phyloP scores from a whole-genome alignment of 306 rosid genomes.

The Prunus mongolica region DNA sequence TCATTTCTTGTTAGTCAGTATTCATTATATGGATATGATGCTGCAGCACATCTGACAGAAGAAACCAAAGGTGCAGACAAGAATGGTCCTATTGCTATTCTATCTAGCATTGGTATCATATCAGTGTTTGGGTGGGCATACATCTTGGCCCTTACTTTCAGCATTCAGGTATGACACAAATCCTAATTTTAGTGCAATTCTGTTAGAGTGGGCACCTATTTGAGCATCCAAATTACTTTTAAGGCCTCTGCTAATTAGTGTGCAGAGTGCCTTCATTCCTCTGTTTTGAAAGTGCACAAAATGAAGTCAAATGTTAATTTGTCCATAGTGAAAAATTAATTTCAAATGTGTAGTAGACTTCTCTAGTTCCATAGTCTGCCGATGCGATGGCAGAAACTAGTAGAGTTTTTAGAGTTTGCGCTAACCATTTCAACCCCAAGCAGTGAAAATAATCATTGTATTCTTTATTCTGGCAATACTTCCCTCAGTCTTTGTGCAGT shows the following conservation, averaged over 20 bases:
- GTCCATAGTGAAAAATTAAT: too few relatives aligned
- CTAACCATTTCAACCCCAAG: neutral
- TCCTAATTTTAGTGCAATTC: neutral
- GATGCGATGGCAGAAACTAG: neutral
- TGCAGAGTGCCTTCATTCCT: too few relatives aligned
- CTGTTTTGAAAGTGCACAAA: too few relatives aligned
- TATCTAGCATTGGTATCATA: constrained; percentile 72
- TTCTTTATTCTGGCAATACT: neutral
- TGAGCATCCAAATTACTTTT: neutral
- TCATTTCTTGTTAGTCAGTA: constrained; percentile 85
- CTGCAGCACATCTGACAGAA: constrained; percentile 88
- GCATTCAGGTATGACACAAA: constrained; percentile 62
- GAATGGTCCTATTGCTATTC: constrained; percentile 83
- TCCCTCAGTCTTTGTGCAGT: neutral
- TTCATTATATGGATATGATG: constrained; percentile 85
- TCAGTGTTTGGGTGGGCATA: constrained; percentile 85
- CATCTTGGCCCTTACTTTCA: constrained; percentile 81
- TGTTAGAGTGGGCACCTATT: neutral
- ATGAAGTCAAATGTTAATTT: too few relatives aligned
- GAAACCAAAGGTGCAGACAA: constrained; percentile 89
- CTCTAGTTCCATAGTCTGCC: neutral
- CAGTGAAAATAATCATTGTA: neutral
- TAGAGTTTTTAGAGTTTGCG: neutral
- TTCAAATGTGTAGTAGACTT: too few relatives aligned
- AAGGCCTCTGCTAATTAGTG: too few relatives aligned